These are phyloP conservation scores for Myxozyma melibiosi DNA, from an alignment of 805 yeast genomes.

Conservation along the genomic window DNA sequence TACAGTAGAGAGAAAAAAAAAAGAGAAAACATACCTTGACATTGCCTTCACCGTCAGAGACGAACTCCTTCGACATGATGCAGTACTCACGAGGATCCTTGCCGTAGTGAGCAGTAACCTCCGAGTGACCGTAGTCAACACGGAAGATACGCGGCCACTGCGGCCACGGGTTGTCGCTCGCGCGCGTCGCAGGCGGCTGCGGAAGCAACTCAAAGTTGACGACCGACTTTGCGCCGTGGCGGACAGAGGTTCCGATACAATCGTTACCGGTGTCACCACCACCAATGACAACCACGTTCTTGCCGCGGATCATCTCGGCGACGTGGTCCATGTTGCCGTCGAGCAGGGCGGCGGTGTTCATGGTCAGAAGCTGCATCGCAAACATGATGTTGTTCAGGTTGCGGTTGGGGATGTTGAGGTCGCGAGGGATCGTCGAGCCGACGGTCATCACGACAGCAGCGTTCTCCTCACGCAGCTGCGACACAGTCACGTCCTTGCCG, in stretches of 20 bases:
- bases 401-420: conserved; percentile 91
- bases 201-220: conserved; percentile 93
- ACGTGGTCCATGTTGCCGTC: conserved; percentile 73
- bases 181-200: conserved; percentile 81
- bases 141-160: conserved; percentile 99
- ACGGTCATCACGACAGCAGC: conserved; percentile 91
- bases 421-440: conserved; percentile 97
- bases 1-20: background rate
- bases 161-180: conserved; percentile 98
- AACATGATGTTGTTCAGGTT: conserved; percentile 84
- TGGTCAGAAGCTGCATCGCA: conserved; percentile 89
- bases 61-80: conserved; percentile 91
- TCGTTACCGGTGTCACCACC: conserved; percentile 99
- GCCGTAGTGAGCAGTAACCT: conserved; percentile 92
- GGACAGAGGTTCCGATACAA: conserved; percentile 94
- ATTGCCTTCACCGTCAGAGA: conserved; percentile 92
- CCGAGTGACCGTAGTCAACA: conserved; percentile 96
- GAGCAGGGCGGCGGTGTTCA: conserved; percentile 87
- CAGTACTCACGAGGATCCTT: conserved; percentile 97
- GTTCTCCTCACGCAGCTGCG: conserved; percentile 60
- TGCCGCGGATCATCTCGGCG: conserved; percentile 65
- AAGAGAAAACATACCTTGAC: conserved; percentile 52
- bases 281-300: conserved; percentile 93
- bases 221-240: conserved; percentile 96
- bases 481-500: conserved; percentile 71